Evolutionary conservation across 179 eudicot species (phyloP), one percentile per base, ranked within the genome.

Genomic region (Patellifolia procumbens): DNA sequence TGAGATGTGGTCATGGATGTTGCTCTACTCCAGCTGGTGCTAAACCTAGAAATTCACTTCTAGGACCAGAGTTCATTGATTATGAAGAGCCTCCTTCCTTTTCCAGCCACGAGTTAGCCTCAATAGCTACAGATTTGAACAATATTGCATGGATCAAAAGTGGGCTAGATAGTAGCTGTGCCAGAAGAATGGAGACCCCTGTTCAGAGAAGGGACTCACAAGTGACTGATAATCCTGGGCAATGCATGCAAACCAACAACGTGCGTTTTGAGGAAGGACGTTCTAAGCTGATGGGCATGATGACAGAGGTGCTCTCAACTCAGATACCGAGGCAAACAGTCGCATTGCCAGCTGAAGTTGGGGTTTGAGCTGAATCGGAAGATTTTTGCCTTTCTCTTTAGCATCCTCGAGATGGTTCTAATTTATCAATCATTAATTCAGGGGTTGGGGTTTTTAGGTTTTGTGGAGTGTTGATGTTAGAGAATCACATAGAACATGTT

Each of bases 121-220:
- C 93, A 59, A 69, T 93, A 76, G 93, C 91, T 28, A 81, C 86
- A 5, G 98, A 93, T 80, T 82, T 93, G 83, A 90, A 85, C 80
- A 91, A 85, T 53, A 88, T 91, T 24, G 91, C 97, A 24, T 93
- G 98, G 94, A 91, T 90, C 70, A 91, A 82, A 85, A 90, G 94
- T 82, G 94, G 97, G 70, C 87, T 92, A 1, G 85, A 86, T 69
- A 83, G 81, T 69, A 68, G 74, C 74, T 35, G 80, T 8, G 70
- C 85, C 35, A 78, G 67, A 51, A 79, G 71, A 24, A 72, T 75
- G 74, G 81, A 78, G 66, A 62, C 76, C 34, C 73, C 78, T 22
- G 22, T 37, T 58, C 49, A 32, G 29, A 80, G 74, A 61, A 71
- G 76, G 58, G 81, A 28, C 55, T 53, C 77, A 61, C 70, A 79